phyloP scores from a whole-genome alignment of 805 yeast species.

The Candida peoriensis region DNA sequence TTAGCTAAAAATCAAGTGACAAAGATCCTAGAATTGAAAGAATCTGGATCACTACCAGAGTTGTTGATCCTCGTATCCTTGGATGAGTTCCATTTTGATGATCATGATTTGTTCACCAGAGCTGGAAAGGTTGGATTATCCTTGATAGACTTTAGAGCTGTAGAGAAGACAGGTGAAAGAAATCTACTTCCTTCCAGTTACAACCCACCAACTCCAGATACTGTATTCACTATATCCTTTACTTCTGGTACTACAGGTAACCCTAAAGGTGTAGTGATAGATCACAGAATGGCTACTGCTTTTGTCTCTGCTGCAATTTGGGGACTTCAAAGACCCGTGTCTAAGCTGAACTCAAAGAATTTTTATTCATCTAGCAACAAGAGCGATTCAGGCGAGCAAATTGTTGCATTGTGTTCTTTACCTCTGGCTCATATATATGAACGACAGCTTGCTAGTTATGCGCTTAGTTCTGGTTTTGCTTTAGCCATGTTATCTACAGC shows the following conservation, averaged over 20 bases:
- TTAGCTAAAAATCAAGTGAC: slow-evolving; percentile 41
- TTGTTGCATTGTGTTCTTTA: slow-evolving; percentile 35
- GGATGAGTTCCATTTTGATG: slow-evolving; percentile 39
- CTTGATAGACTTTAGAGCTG: slow-evolving; percentile 37
- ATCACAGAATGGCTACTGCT: slow-evolving; percentile 46
- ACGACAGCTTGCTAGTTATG: slow-evolving; percentile 35
- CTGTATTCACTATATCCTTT: slow-evolving; percentile 57
- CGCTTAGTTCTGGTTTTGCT: slow-evolving; percentile 38
- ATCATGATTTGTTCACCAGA: slow-evolving; percentile 26
- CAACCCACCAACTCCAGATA: slow-evolving; percentile 46
- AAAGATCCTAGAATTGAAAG: slow-evolving; percentile 27
- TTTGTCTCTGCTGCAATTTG: slow-evolving; percentile 37
- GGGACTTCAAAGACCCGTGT: slow-evolving; percentile 21
- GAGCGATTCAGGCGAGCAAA: slow-evolving; percentile 24
- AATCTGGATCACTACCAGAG: slow-evolving; percentile 21
- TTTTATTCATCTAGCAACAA: slow-evolving; percentile 9
- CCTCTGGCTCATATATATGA: slow-evolving; percentile 59
- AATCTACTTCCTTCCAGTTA: slow-evolving; percentile 33
- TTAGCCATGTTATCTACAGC: slow-evolving; percentile 34
- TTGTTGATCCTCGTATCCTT: slow-evolving; percentile 51
- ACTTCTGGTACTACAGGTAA: slow-evolving; percentile 74
- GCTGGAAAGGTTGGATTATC: slow-evolving; percentile 29
- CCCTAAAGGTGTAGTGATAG: slow-evolving; percentile 64
- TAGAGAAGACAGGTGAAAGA: slow-evolving; percentile 38
- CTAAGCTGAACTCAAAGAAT: slow-evolving; percentile 11